Evolutionary conservation across 371 early-diverging fungal species (phyloP).

Genomic region (Syncephalis fuscata): DNA sequence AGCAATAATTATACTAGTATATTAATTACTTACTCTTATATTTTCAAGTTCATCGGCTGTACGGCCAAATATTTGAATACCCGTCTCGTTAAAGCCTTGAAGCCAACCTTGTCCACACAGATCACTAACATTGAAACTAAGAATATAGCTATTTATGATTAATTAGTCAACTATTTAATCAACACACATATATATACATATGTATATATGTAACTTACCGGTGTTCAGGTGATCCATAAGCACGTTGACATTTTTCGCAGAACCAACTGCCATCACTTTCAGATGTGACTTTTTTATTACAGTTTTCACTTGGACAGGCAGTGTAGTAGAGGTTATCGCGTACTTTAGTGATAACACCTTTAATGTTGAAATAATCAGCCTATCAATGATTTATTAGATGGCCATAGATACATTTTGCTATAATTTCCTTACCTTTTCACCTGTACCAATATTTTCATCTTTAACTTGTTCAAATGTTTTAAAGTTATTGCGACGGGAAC

Average conservation of each 20-base stretch:
- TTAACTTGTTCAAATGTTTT: slow-evolving; percentile 50
- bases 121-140: slow-evolving; percentile 56
- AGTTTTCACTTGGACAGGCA: slow-evolving; percentile 63
- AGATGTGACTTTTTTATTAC: slow-evolving; percentile 72
- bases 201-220: slow-evolving; percentile 23
- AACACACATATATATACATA: too few relatives aligned
- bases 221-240: slow-evolving; percentile 46
- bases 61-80: slow-evolving; percentile 39
- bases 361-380: slow-evolving; percentile 49
- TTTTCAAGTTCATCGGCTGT: slow-evolving; percentile 48
- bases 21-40: slow-evolving; percentile 15
- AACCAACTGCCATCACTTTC: slow-evolving; percentile 55
- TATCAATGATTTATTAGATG: slow-evolving; percentile 7
- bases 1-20: neutral
- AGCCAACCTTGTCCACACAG: slow-evolving; percentile 67
- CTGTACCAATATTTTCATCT: slow-evolving; percentile 41
- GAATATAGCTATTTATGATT: slow-evolving; percentile 48
- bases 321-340: slow-evolving; percentile 58
- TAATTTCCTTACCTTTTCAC: slow-evolving; percentile 22
- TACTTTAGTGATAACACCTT: slow-evolving; percentile 45
- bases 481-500: slow-evolving; percentile 5
- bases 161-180: too few relatives aligned
- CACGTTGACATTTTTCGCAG: slow-evolving; percentile 81
- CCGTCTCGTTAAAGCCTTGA: slow-evolving; percentile 75
- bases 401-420: neutral